A percentile compares a stretch with the other conserved stretches of the same genome.
These are phyloP conservation scores for Zizania palustris DNA, from an alignment of 202 grass and related monocot species.

Conservation along the genomic window DNA sequence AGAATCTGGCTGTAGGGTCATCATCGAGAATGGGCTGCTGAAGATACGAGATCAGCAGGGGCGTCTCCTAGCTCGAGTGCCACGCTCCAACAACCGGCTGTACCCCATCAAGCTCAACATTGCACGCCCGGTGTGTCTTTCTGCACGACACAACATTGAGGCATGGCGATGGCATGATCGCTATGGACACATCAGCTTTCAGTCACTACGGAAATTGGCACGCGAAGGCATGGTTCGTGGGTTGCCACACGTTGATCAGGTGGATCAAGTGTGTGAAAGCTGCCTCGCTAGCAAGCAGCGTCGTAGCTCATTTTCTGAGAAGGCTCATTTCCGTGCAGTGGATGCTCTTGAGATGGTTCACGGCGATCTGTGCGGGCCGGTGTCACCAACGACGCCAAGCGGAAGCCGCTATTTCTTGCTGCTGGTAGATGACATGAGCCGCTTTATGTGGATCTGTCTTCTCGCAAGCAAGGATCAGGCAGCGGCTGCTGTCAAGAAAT, in stretches of 20 bases:
- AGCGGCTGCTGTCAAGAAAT: too few species aligned
- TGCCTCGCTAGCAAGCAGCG: not conserved
- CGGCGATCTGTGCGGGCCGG: not conserved
- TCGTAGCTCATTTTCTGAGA: not conserved
- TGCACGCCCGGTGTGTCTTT: too few species aligned
- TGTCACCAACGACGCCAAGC: not conserved
- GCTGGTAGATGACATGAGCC: not conserved
- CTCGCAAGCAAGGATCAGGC: not conserved
- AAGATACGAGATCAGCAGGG: too few species aligned
- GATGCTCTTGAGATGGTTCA: not conserved
- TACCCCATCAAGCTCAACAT: too few species aligned
- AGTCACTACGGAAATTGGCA: not conserved
- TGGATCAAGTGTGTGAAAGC: not conserved
- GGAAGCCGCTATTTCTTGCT: conserved; percentile 3
- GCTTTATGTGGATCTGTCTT: not conserved
- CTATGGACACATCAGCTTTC: not conserved
- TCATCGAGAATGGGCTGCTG: too few species aligned
- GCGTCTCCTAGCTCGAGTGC: too few species aligned
- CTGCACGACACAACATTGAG: too few species aligned
- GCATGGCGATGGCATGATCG: too few species aligned
- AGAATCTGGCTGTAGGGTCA: too few species aligned
- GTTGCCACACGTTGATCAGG: not conserved
- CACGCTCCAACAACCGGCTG: too few species aligned
- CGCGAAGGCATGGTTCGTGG: not conserved
- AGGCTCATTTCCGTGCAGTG: not conserved